These are phyloP conservation scores for Phascolomyces articulosus DNA, from an alignment of 371 early-diverging fungal genomes.

Conservation along the genomic window DNA sequence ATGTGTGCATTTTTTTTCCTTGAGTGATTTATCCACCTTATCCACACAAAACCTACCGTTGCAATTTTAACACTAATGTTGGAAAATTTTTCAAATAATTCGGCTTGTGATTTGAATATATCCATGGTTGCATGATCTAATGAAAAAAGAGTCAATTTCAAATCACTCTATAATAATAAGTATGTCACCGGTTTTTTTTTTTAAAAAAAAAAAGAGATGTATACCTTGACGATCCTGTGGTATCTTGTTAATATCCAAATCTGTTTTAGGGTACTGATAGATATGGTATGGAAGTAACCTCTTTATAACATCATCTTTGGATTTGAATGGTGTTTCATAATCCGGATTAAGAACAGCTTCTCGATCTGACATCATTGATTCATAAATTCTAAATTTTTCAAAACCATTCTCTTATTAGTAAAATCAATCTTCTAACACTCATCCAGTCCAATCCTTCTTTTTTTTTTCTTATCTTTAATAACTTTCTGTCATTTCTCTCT, in stretches of 20 bases:
- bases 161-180: not conserved
- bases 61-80: constrained; percentile 19
- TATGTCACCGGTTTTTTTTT: not conserved
- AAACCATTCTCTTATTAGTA: not conserved
- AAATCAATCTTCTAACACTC: too few species aligned
- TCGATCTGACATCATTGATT: constrained; percentile 55
- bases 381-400: constrained; percentile 23
- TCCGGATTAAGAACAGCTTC: constrained; percentile 51
- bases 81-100: constrained; percentile 37
- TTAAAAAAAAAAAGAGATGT: not conserved
- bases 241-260: constrained; percentile 61
- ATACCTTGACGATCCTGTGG: constrained; percentile 46
- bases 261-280: constrained; percentile 67
- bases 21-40: not conserved
- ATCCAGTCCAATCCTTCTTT: too few species aligned
- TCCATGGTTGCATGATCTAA: constrained; percentile 44
- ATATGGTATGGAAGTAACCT: constrained; percentile 76
- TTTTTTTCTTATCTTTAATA: too few species aligned
- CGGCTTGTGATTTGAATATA: constrained; percentile 45
- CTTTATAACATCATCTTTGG: constrained; percentile 62
- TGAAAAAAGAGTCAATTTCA: constrained; percentile 1
- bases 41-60: constrained; percentile 22
- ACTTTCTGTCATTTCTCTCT: not conserved
- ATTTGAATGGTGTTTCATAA: constrained; percentile 62
- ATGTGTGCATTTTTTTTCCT: too few species aligned